Conservation (phyloP, 805 yeast species). For the Myxozyma neglecta region DNA sequence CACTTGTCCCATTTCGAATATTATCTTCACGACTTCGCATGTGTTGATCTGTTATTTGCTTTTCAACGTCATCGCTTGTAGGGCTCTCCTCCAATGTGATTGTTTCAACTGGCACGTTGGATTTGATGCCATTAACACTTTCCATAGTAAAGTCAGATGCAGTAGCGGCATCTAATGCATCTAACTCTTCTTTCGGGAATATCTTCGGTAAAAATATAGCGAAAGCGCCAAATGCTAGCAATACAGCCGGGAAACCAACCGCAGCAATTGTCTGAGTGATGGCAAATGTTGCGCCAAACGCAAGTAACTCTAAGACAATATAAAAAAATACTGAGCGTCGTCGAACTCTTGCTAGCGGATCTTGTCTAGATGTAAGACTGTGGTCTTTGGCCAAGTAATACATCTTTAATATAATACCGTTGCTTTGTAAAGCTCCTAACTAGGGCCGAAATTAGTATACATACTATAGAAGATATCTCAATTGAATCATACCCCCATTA, state of each 20-base stretch:
- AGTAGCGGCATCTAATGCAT: constrained; percentile 60
- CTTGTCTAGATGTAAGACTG: constrained; percentile 41
- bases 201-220: constrained; percentile 62
- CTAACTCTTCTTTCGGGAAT: constrained; percentile 62
- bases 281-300: constrained; percentile 77
- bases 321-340: constrained; percentile 51
- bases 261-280: constrained; percentile 88
- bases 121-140: constrained; percentile 4
- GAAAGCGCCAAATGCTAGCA: constrained; percentile 53
- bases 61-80: neutral
- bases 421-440: constrained; percentile 61
- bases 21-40: neutral
- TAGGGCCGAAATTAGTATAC: neutral
- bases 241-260: constrained; percentile 87
- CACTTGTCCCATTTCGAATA: neutral
- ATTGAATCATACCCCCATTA: constrained; percentile 75
- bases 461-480: constrained; percentile 89
- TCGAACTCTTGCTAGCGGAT: constrained; percentile 42
- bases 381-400: constrained; percentile 63
- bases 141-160: constrained; percentile 44
- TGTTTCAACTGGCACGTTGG: too few relatives aligned
- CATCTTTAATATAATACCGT: constrained; percentile 62
- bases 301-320: constrained; percentile 58
- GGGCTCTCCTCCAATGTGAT: neutral
- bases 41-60: neutral